Percentiles rank a stretch among this genome's conserved stretches.
Evolutionary conservation across 2,329 filamentous ascomycete genomes (phyloP).

Genomic region (Apiospora kogelbergensis): DNA sequence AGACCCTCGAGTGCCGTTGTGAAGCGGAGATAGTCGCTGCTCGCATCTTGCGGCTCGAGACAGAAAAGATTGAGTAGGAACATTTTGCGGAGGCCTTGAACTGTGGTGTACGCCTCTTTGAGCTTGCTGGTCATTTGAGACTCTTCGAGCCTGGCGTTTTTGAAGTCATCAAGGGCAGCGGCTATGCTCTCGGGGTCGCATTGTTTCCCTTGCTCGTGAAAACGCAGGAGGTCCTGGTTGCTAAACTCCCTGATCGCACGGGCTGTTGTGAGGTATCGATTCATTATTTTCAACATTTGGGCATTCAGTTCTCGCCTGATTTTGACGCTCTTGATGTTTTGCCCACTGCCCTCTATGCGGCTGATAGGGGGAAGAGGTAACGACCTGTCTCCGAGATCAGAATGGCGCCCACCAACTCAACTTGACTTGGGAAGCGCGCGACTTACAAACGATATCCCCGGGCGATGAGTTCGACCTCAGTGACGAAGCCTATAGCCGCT

Average conservation of each 20-base stretch:
- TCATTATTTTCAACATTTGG: constrained; percentile 68
- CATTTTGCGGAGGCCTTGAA: constrained; percentile 79
- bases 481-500: constrained; percentile 34
- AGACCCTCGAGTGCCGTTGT: constrained; percentile 75
- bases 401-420: background rate
- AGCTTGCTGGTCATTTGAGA: constrained; percentile 52
- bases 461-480: constrained; percentile 34
- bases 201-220: constrained; percentile 54
- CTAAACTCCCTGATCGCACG: constrained; percentile 69
- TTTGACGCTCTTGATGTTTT: constrained; percentile 75
- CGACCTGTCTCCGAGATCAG: constrained; percentile 56
- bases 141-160: constrained; percentile 70
- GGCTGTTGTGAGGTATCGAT: constrained; percentile 70
- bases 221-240: constrained; percentile 68
- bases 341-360: constrained; percentile 79
- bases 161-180: constrained; percentile 47
- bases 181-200: constrained; percentile 7
- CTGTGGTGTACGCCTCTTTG: constrained; percentile 23
- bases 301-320: constrained; percentile 74
- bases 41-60: constrained; percentile 77
- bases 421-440: background rate
- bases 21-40: constrained; percentile 77
- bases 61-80: constrained; percentile 88
- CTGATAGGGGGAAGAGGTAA: constrained; percentile 89
- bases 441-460: constrained; percentile 34